phyloP scores from a whole-genome alignment of 495 filamentous ascomycete genomes.

The Symbiotaphrina buchneri region DNA sequence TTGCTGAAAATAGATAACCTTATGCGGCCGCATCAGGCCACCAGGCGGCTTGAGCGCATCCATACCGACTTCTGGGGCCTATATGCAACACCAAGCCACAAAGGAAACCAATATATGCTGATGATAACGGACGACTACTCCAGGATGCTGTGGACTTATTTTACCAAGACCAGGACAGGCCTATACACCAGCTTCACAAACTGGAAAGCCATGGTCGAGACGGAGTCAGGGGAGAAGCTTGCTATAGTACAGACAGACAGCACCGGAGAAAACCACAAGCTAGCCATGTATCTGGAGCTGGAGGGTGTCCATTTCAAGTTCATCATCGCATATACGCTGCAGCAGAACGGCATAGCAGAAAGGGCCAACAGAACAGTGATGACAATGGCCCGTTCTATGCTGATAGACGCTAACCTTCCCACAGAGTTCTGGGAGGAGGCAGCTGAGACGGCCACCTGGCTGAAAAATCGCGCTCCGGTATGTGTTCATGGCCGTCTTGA shows the following conservation, averaged over 20 bases:
- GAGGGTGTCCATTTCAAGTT: background rate
- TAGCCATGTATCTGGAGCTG: background rate
- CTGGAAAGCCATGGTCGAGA: constrained; percentile 2
- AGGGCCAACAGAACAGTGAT: constrained; percentile 2
- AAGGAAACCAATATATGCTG: constrained; percentile 2
- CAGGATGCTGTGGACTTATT: background rate
- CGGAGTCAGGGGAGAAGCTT: constrained; percentile 1
- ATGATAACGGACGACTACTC: constrained; percentile 4
- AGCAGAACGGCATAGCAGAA: constrained; percentile 3
- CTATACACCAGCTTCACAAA: background rate
- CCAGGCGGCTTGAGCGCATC: constrained; percentile 1
- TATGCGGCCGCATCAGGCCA: no score
- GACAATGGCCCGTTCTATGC: background rate
- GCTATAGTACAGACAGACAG: constrained; percentile 1
- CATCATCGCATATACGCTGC: background rate
- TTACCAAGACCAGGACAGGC: background rate
- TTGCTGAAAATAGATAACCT: no score
- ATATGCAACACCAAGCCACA: background rate
- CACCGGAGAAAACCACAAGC: constrained; percentile 1
- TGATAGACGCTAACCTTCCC: constrained; percentile 1
- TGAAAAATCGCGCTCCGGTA: background rate
- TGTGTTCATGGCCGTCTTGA: no score
- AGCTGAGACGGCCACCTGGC: constrained; percentile 1
- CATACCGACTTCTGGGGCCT: constrained; percentile 2
- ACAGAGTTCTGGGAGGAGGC: background rate